Evolutionary conservation across 1,284 basidiomycete genomes (phyloP).

Genomic region (Austroboletus niveus): DNA sequence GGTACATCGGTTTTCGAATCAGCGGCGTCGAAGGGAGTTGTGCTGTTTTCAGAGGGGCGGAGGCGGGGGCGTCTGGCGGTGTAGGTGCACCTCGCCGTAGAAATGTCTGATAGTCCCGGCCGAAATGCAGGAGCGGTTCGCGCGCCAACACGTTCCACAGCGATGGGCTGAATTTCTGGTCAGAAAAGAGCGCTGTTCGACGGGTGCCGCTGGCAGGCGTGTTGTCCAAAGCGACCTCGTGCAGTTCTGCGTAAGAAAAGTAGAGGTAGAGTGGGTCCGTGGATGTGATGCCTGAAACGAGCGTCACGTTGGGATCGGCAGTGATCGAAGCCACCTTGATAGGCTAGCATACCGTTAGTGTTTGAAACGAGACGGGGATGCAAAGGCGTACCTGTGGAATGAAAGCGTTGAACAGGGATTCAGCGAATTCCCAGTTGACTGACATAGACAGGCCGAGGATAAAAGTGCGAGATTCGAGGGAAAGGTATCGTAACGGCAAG

Average conservation of each 20-base stretch:
- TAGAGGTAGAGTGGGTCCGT: slow-evolving; percentile 49
- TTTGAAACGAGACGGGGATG: neutral
- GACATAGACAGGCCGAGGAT: slow-evolving; percentile 49
- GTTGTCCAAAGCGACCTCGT: slow-evolving; percentile 13
- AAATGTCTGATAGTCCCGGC: slow-evolving; percentile 36
- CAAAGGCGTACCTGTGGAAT: slow-evolving; percentile 42
- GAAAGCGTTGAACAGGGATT: slow-evolving; percentile 53
- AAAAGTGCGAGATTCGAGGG: slow-evolving; percentile 46
- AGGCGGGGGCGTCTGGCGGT: slow-evolving; percentile 24
- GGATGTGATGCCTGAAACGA: slow-evolving; percentile 27
- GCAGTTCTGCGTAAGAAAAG: slow-evolving; percentile 58
- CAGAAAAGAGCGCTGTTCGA: too few relatives aligned
- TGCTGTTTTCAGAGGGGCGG: slow-evolving; percentile 17
- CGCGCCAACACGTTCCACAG: too few relatives aligned
- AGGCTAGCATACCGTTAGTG: slow-evolving; percentile 35
- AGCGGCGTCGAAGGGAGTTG: slow-evolving; percentile 40
- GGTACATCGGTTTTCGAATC: slow-evolving; percentile 47
- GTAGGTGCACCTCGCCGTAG: slow-evolving; percentile 44
- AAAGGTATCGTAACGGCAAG: too few relatives aligned
- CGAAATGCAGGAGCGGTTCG: too few relatives aligned
- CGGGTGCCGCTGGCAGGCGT: too few relatives aligned
- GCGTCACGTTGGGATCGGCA: slow-evolving; percentile 48
- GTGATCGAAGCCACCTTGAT: slow-evolving; percentile 40
- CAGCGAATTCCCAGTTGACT: slow-evolving; percentile 59
- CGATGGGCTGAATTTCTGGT: too few relatives aligned